A percentile compares a stretch with the other conserved stretches of the same genome.
Evolutionary conservation across 331 rosid genomes (phyloP).

Genomic region (Quercus lobata): DNA sequence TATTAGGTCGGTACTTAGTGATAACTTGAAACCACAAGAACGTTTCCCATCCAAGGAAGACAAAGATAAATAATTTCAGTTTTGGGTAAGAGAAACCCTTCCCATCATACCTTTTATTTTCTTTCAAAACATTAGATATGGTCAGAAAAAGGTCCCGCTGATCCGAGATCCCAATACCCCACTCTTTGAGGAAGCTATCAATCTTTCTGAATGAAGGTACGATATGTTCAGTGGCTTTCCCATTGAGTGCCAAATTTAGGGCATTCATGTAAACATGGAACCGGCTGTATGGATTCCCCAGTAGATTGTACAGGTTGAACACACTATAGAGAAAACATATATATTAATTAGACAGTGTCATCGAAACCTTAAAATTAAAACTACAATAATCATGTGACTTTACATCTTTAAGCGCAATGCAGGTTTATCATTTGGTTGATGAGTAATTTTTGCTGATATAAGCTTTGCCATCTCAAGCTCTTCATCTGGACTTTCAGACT

Average conservation of each 20-base stretch:
- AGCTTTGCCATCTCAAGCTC: constrained; percentile 68
- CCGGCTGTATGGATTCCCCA: constrained; percentile 69
- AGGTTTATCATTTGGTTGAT: constrained; percentile 78
- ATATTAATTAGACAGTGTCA: background rate
- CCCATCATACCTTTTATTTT: constrained; percentile 64
- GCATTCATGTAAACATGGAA: constrained; percentile 79
- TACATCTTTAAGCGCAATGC: constrained; percentile 86
- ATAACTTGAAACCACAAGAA: background rate
- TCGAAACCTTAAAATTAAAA: background rate
- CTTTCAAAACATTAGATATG: constrained; percentile 73
- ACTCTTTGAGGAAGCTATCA: constrained; percentile 87
- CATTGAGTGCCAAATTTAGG: constrained; percentile 59
- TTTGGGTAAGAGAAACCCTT: background rate
- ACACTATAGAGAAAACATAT: constrained; percentile 35
- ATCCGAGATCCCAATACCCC: constrained; percentile 75
- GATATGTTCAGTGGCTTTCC: constrained; percentile 73
- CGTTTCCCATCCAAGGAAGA: background rate
- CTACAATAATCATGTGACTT: background rate
- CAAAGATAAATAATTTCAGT: background rate
- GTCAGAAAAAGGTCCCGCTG: constrained; percentile 71
- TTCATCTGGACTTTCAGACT: constrained; percentile 68
- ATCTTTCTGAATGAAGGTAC: constrained; percentile 71
- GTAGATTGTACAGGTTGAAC: constrained; percentile 85
- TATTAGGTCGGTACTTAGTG: background rate
- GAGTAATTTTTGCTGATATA: constrained; percentile 58